Conservation (phyloP, 2,329 filamentous ascomycete genomes). For the Claviceps monticola region DNA sequence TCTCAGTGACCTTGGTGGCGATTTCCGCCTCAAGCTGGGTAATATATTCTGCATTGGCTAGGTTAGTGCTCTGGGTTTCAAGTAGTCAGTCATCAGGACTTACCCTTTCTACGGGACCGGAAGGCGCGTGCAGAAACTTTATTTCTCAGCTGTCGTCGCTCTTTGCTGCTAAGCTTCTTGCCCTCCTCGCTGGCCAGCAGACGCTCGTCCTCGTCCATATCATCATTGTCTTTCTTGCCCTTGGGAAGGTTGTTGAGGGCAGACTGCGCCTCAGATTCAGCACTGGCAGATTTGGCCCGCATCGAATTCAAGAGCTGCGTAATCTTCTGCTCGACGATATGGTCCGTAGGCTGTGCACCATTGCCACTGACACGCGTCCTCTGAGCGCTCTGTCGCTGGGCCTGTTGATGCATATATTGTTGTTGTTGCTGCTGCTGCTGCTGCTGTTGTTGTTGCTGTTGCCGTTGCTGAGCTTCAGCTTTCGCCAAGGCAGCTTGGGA, state of each 20-base stretch:
- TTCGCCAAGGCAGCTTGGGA: constrained; percentile 72
- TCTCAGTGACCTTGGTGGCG: constrained; percentile 69
- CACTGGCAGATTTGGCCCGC: constrained; percentile 54
- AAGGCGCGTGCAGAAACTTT: constrained; percentile 97
- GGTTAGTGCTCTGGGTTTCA: background rate
- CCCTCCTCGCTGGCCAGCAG: constrained; percentile 92
- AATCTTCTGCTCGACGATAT: constrained; percentile 81
- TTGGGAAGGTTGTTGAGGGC: constrained; percentile 56
- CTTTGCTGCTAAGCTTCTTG: constrained; percentile 98
- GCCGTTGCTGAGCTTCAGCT: constrained; percentile 55
- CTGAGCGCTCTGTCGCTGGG: constrained; percentile 34
- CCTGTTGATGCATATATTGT: constrained; percentile 29
- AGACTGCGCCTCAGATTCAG: constrained; percentile 29
- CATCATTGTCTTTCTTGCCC: constrained; percentile 84
- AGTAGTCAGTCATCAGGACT: constrained; percentile 16
- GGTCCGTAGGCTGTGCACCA: constrained; percentile 43
- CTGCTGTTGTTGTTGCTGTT: constrained; percentile 50
- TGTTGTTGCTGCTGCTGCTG: constrained; percentile 50
- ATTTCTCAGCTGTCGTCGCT: constrained; percentile 92
- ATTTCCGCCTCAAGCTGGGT: constrained; percentile 85
- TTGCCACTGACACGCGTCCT: constrained; percentile 39
- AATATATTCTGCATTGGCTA: constrained; percentile 65
- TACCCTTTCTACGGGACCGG: constrained; percentile 96
- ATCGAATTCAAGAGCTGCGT: constrained; percentile 86
- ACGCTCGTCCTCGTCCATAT: constrained; percentile 97